Evolutionary conservation across 371 early-diverging fungal species (phyloP).

Genomic region (Mycotypha africana): DNA sequence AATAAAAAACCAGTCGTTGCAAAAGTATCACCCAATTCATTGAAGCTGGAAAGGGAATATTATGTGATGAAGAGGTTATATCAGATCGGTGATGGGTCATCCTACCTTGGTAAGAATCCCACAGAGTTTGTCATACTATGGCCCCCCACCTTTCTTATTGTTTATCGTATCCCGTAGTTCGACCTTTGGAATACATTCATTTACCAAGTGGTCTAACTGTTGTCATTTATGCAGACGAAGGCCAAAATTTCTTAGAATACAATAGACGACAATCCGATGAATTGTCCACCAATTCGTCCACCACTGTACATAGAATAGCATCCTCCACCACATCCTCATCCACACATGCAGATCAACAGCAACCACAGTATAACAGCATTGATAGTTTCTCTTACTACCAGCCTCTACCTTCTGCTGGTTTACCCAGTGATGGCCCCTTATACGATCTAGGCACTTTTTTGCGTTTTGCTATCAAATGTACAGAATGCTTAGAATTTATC

Average conservation of each 20-base stretch:
- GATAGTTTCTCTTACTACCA: not conserved
- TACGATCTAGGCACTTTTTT: conserved; percentile 40
- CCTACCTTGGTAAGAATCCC: conserved; percentile 22
- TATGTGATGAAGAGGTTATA: conserved; percentile 35
- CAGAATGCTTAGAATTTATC: conserved; percentile 38
- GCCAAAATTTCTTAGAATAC: conserved; percentile 17
- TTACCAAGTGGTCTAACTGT: conserved; percentile 32
- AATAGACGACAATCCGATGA: conserved; percentile 9
- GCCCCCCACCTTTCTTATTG: too few relatives aligned
- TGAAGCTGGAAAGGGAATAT: conserved; percentile 37
- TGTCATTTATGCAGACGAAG: conserved; percentile 33
- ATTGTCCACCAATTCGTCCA: not conserved
- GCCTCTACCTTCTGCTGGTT: conserved; percentile 3
- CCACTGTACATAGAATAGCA: not conserved
- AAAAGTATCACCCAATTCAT: conserved; percentile 32
- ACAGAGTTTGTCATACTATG: not conserved
- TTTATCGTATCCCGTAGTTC: conserved; percentile 16
- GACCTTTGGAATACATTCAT: conserved; percentile 33
- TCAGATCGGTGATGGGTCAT: conserved; percentile 27
- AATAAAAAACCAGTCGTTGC: conserved; percentile 34
- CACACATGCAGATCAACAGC: not conserved
- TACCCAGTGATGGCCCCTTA: conserved; percentile 8
- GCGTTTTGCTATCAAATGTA: conserved; percentile 39
- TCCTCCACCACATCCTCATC: not conserved
- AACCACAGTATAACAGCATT: not conserved